Evolutionary conservation across 306 rosid species (phyloP), one percentile per base, ranked within the genome.

Genomic region (Corylus heterophylla): DNA sequence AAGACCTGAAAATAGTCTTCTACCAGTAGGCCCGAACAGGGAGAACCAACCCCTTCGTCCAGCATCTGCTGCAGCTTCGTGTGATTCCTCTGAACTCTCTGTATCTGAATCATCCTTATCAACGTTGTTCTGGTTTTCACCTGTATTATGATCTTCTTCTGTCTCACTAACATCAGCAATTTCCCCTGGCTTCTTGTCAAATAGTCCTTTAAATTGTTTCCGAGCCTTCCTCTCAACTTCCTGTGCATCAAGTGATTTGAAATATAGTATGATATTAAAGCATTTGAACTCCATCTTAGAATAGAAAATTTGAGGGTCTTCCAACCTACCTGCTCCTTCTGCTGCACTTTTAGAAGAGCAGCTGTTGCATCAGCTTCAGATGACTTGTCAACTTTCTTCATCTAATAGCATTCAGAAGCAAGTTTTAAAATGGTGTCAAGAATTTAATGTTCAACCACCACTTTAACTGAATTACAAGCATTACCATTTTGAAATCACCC

Each of bases 171-270:
- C 96, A 49, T 89, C 92, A 1, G 98, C 74, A 59, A 95, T 95
- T 85, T 95, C 94, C 74, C 98, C 97, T 3, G 99, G 99, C 78
- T 89, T 95, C 86, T 91, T 95, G 88, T 93, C 98, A 52, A 95
- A 95, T 51, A 93, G 92, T 73, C 98, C 97, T 86, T 88, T 93
- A 74, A 95, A 93, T 75, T 95, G 97, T 84, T 85, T 95, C 84
- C 93, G 84, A 69, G 85, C 96, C 81, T 86, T 90, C 82, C 73
- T 90, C 87, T 91, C 98, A 48, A 86, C 83, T 78, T 90, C 99
- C 98, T 93, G 84, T 68, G 76, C 69, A 79, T 74, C 37, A 84
- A 81, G 69, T 68, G 27, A 79, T 73, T 11, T 71, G 56, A 63
- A 63, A 69, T 42, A 42, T 14, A 2, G 11, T 12, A 71, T 27